Percentiles rank a stretch among this genome's conserved stretches.
phyloP scores from a whole-genome alignment of 495 filamentous ascomycete genomes.

The Aspergillus bridgeri region DNA sequence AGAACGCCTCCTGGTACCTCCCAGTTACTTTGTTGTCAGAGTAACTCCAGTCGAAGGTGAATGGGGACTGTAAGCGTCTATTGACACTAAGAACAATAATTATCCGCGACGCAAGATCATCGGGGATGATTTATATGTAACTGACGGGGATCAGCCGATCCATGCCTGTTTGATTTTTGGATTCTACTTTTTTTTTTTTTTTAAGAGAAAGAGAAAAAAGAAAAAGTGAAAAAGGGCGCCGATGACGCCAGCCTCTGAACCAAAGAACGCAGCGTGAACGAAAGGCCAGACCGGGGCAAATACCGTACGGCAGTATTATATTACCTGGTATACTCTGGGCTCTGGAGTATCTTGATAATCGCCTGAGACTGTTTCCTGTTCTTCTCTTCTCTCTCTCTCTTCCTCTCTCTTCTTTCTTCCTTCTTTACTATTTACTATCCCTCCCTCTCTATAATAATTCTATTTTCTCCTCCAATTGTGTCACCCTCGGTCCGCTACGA shows the following conservation, averaged over 20 bases:
- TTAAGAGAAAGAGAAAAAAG: background rate
- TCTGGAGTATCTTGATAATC: too few relatives aligned
- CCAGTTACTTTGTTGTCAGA: too few relatives aligned
- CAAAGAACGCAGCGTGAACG: too few relatives aligned
- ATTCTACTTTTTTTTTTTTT: too few relatives aligned
- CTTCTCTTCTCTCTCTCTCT: background rate
- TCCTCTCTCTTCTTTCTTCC: background rate
- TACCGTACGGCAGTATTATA: too few relatives aligned
- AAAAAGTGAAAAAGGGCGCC: background rate
- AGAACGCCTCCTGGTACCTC: background rate
- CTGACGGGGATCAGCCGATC: too few relatives aligned
- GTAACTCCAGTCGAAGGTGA: too few relatives aligned
- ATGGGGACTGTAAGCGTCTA: background rate
- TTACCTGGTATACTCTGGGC: background rate
- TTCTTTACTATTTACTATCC: too few relatives aligned
- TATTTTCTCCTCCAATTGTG: background rate
- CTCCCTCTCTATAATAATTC: background rate
- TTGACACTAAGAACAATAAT: background rate
- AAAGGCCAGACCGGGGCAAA: conserved; percentile 5
- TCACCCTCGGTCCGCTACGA: too few relatives aligned
- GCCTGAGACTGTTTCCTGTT: background rate
- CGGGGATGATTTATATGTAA: too few relatives aligned
- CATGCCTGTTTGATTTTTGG: too few relatives aligned
- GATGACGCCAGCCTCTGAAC: conserved; percentile 9
- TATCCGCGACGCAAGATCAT: background rate